Conservation (phyloP, 2,329 filamentous ascomycete genomes). For the Lachnellula arida region DNA sequence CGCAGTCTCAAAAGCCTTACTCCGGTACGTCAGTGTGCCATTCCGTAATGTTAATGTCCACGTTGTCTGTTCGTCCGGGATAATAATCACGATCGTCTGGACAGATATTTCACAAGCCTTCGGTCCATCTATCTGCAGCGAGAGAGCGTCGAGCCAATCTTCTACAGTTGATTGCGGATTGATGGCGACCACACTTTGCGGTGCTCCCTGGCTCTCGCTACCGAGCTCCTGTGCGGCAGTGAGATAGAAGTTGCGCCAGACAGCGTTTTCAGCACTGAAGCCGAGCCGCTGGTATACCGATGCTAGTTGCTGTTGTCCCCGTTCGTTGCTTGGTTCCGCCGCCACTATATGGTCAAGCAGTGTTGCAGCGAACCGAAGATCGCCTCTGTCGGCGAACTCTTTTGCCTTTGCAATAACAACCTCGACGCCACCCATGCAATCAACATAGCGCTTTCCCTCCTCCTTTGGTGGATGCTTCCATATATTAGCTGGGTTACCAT, state of each 20-base stretch:
- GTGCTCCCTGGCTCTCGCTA: not conserved
- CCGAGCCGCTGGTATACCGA: conserved; percentile 34
- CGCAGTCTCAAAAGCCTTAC: not conserved
- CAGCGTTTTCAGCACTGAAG: conserved; percentile 36
- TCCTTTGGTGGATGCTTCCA: conserved; percentile 35
- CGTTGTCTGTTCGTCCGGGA: not conserved
- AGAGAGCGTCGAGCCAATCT: not conserved
- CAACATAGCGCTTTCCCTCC: conserved; percentile 34
- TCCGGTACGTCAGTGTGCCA: not conserved
- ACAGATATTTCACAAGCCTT: conserved; percentile 1
- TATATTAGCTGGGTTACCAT: conserved; percentile 33
- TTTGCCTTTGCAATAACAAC: conserved; percentile 30
- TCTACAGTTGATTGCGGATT: not conserved
- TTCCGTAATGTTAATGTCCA: not conserved
- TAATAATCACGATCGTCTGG: conserved; percentile 1
- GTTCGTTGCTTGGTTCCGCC: conserved; percentile 22
- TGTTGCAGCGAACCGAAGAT: conserved; percentile 38
- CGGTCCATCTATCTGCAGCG: not conserved
- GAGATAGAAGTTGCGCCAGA: conserved; percentile 39
- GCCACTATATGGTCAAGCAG: conserved; percentile 35
- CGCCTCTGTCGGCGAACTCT: conserved; percentile 27
- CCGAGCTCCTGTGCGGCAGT: conserved; percentile 30
- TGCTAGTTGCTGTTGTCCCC: conserved; percentile 27
- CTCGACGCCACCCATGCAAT: conserved; percentile 35
- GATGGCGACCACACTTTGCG: not conserved